Base-by-base conservation (phyloP, 257 asterid genomes). In the Salvia splendens region DNA sequence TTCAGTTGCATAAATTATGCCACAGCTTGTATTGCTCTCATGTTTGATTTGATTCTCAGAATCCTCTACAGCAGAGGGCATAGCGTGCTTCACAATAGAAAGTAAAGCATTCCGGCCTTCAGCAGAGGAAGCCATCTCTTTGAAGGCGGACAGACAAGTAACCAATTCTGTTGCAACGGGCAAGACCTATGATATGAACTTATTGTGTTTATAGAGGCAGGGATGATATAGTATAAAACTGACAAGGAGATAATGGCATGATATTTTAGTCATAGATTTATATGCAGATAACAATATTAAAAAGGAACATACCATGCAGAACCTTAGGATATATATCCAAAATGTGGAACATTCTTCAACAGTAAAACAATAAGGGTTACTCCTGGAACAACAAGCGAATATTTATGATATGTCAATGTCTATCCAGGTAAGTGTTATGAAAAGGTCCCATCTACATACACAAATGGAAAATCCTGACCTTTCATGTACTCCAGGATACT, bases 111-210 rank as follows among this genome's bases (percentile, higher is more conserved):
- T 77, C 82, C 79, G 84, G 76, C 95, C 91, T 75, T 69, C 87
- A 65, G 68, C 41, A 15, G 84, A 79, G 64, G 84, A 81, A 73
- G 86, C 83, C 84, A 94, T 77, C 71, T 80, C 90, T 68, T 85
- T 86, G 75, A 94, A 85, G 46, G 72, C 72, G 2, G 72, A 69
- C 64, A 75, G 54, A 63, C 79, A 75, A 64, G 72, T 67, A 48
- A 85, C 71, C 73, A 94, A 75, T 73, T 91, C 96, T 80, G 65
- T 82, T 77, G 93, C 99, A 70, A 79, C 73, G 16, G 96, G 97
- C 80, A 94, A 75, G 75, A 79, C 87, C 99, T 94, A 71, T 42
- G 70, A 70, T 47, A 75, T 41, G 57, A 42, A 75, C 20, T 63
- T 43, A 30, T 38, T 6, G n/a, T 65, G 52, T 60, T 46, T 43